Evolutionary conservation across 495 filamentous ascomycete genomes (phyloP).

Genomic region (Lophium mytilinum): DNA sequence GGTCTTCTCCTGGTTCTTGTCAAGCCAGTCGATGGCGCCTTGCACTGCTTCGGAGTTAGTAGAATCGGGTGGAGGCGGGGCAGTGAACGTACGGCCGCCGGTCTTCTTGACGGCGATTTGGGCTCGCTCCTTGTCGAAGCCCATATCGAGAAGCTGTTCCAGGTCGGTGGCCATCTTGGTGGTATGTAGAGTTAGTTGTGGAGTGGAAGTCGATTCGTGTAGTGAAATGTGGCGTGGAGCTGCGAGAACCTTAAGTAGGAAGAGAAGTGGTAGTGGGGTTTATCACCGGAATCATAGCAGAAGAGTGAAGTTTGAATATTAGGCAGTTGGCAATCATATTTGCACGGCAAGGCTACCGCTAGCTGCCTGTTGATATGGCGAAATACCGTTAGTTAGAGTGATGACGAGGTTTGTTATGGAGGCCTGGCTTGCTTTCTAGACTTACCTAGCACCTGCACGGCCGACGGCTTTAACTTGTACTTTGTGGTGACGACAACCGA

Average conservation of each 20-base stretch:
- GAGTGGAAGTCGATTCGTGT: not conserved
- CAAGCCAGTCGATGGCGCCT: conserved; percentile 88
- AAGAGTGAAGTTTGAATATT: not conserved
- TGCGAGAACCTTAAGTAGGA: not conserved
- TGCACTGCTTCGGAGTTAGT: conserved; percentile 51
- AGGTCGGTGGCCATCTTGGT: conserved; percentile 46
- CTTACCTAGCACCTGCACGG: too few relatives aligned
- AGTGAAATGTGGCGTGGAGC: not conserved
- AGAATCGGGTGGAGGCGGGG: not conserved
- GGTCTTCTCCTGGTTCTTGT: conserved; percentile 74
- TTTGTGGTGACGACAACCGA: too few relatives aligned
- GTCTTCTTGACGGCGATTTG: conserved; percentile 73
- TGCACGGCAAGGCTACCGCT: too few relatives aligned
- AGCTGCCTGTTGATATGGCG: too few relatives aligned
- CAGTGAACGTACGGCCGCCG: conserved; percentile 53
- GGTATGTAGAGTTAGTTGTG: not conserved
- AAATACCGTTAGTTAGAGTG: too few relatives aligned
- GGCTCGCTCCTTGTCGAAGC: conserved; percentile 75
- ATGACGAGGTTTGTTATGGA: too few relatives aligned
- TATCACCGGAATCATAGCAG: not conserved
- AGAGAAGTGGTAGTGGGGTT: not conserved
- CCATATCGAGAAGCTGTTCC: conserved; percentile 84
- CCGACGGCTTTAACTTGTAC: too few relatives aligned
- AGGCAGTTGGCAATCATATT: not conserved
- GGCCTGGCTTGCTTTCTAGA: too few relatives aligned